Base-by-base conservation (phyloP, 1,284 basidiomycete species). In the Meira miltonrushii region DNA sequence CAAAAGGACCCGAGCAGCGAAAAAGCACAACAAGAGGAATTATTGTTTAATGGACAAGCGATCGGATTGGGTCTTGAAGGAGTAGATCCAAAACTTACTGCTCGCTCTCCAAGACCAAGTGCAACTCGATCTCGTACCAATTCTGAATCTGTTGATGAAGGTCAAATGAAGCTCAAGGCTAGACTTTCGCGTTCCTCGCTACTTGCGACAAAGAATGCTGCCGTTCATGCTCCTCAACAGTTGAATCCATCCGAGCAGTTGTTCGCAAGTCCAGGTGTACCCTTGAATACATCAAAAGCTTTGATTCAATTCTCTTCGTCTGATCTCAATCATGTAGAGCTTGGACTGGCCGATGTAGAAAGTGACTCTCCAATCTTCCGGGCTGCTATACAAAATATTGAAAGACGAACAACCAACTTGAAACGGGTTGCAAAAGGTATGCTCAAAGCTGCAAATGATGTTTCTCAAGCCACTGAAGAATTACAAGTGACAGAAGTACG, bases 341-440 rank as follows among this genome's bases (percentile, higher is more conserved):
- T 72, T 13, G 39, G 59, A 3, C 57, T 71, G 11, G 59, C 58
- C 5, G 63, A 66, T 21, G 40, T 68, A 53, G 59, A 55, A 28
- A 65, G 55, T 17, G 71, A 73, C 17, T 69, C 68, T 39, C 71
- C 71, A 21, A 59, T 72, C 54, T 59, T 73, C 40, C 62, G 71
- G 12, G 71, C 71, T 10, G 67, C 71, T 9, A 33, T 73, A 4
- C 54, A 49, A 53, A 72, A 72, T 50, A 64, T 73, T 23, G 66
- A 70, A 48, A 60, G 64, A 15, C 25, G 68, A 19, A 72, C 71
- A 3, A 60, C 59, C 1, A 55, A 50, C 12, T 56, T 72, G 43
- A 70, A 72, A 39, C 62, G 58, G 61, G 33, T 52, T 2, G 53
- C 59, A 33, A 72, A 72, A 51, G 46, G 57, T 5, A 57, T 63